Evolutionary conservation across 1,284 basidiomycete genomes (phyloP), one percentile per base, ranked within the genome.

Genomic region (Papiliotrema terrestris): DNA sequence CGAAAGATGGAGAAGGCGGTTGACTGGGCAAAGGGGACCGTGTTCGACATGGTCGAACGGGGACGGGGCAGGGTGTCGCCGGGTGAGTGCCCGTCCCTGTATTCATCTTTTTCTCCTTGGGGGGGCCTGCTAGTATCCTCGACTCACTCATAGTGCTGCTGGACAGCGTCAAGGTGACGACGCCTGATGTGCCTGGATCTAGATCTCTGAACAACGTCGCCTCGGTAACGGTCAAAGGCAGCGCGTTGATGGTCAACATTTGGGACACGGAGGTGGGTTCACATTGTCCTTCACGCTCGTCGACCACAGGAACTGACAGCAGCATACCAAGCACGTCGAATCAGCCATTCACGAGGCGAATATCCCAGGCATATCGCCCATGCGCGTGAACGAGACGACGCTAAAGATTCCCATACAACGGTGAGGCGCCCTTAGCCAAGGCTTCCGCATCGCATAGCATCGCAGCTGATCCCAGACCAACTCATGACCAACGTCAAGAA

Each of bases 1-100:
- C 56, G 22, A n/a, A 68, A 66, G 56, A 73, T 75, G 71, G 63
- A 68, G 36, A 77, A 76, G 64, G 57, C 68, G 11, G 59, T 71
- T 9, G 69, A 66, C 8, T 75, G 73, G 73, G 73, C 69, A 8
- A 63, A 62, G 52, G 65, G 67, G 3, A 52, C 68, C 1, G 66
- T 70, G 1, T 76, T 62, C 59, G 75, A 77, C 41, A 70, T 69
- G 35, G 74, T 76, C 0, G 73, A 77, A 57, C 57, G 75, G 14
- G 72, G 68, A 2, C 57, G 68, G 29, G 75, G 75, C 1, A 60
- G 71, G 35, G 68, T 76, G 8, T 65, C 65, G 11, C 74, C 75
- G 49, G 67, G 75, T 77, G 49, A 47, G 73, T 61, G 20, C 23
- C 44, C 6, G 3, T 22, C 2, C 20, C 42, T 32, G 8, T 37